Evolutionary conservation across 2,329 filamentous ascomycete genomes (phyloP).

Genomic region (Neopestalotiopsis sp.): DNA sequence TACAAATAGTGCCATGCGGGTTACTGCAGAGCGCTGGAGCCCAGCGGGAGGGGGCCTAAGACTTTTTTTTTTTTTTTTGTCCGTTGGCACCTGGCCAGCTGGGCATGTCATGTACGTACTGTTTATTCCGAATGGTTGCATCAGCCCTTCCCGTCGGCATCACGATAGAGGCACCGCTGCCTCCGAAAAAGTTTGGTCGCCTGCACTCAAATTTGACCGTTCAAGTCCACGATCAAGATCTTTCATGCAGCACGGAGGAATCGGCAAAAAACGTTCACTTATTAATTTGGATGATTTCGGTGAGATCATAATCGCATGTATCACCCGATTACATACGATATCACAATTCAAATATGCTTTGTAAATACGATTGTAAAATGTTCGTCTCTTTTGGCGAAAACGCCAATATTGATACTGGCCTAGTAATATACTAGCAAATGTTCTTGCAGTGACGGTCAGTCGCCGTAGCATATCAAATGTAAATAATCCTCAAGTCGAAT

Average conservation of each 20-base stretch:
- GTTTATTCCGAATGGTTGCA: background rate
- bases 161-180: background rate
- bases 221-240: background rate
- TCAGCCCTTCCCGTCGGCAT: background rate
- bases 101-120: background rate
- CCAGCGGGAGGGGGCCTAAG: too few species aligned
- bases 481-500: background rate
- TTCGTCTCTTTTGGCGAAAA: background rate
- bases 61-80: background rate
- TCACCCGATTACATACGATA: too few species aligned
- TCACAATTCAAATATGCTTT: too few species aligned
- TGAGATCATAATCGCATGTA: too few species aligned
- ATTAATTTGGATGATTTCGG: too few species aligned
- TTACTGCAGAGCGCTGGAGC: too few species aligned
- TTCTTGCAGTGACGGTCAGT: background rate
- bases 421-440: background rate
- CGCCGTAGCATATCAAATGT: background rate
- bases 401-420: background rate
- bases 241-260: too few species aligned
- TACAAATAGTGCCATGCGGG: too few species aligned
- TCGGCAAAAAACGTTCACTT: too few species aligned
- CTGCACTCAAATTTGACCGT: background rate
- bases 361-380: too few species aligned
- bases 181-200: conserved; percentile 1
- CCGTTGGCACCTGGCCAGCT: background rate